Evolutionary conservation across 164 flowering plant genomes (phyloP), one percentile per base, ranked within the genome.

Genomic region (Hamamelis virginiana): DNA sequence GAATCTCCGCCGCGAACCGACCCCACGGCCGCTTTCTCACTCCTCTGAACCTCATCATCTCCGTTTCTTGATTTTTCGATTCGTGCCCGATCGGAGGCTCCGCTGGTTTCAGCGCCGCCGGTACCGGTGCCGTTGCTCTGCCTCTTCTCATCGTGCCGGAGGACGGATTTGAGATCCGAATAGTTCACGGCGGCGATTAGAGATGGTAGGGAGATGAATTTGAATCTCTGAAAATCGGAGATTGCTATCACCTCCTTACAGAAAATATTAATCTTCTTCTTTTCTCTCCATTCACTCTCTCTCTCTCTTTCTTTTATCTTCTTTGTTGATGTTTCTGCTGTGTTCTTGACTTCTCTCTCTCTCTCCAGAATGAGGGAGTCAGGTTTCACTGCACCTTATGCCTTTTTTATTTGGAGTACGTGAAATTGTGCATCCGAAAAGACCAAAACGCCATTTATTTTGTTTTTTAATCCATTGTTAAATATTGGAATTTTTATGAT

Each of bases 11-110:
- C 0, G 95, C 95, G 75, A 76, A 91, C 51, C 92, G 69, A 0
- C 97, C 95, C 94, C 94, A 90, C 9, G 96, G 97, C 61, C 96
- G 78, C 81, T 84, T 88, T 10, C 93, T 38, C 0, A 92, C 97
- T 3, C 97, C 97, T 41, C 94, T 69, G 74, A 77, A 92, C 48
- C 85, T 79, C 22, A 72, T 79, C 22, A 72, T 68, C 68, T 87
- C 91, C 33, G 62, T 51, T 5, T 25, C 41, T 25, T 10, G 33
- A 9, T 27, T 45, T 15, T 9, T 19, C 11, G 18, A 2, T 33
- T 33, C 41, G 2, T 6, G 41, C 4, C 41, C 41, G 41, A 33
- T 19, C 15, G 14, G 33, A 16, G 66, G 41, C 8, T 38, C 67
- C 12, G 43, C 33, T 43, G 45, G 67, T 5, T 25, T 48, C 11